Base-by-base conservation (phyloP, 2,329 filamentous ascomycete species). In the Aspergillus chevalieri region DNA sequence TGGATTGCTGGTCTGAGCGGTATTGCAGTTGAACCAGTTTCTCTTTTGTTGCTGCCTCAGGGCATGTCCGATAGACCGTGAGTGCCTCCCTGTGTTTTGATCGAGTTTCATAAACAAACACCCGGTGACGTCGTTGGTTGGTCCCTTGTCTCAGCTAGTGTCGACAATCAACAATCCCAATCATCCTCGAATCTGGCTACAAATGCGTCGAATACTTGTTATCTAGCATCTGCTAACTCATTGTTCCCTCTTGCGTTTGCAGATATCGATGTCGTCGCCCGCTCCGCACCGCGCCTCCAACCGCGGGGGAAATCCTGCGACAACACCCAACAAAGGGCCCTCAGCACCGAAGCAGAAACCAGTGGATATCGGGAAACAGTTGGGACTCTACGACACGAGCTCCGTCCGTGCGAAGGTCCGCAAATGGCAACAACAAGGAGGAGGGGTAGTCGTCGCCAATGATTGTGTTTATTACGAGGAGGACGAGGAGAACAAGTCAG, bases 351-450 rank as follows among this genome's bases (percentile, higher is more conserved):
- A 71, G 75, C 77, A 30, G 68, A 79, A 63, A 62, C 75, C 69
- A 62, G 74, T 70, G 59, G 76, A 77, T 58, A 73, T 72, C 43
- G 70, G 67, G 12, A 61, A 63, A 17, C 78, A 78, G 47, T 74
- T 83, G 57, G 80, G 80, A 78, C 47, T 77, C 70, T 65, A 82
- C 74, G 68, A 75, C 82, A 58, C 83, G 74, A 69, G 80, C 74
- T 62, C 86, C n/a, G 86, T 94, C 44, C 81, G 81, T 54, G 86
- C 88, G 57, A 84, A 90, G 61, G 87, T 95, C 47, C 85, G 84
- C 58, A 80, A 85, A 69, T 95, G 90, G 90, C 89, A 95, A 68
- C 85, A 85, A 63, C 77, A 84, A 57, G 89, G 86, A 61, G 86
- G 85, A 30, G 79, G 80, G 5, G 85, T 84, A 22, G 79, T 85